Percentiles rank a stretch among this genome's conserved stretches.
Conservation (phyloP, 345 rosid genomes). For the Conringia planisiliqua region DNA sequence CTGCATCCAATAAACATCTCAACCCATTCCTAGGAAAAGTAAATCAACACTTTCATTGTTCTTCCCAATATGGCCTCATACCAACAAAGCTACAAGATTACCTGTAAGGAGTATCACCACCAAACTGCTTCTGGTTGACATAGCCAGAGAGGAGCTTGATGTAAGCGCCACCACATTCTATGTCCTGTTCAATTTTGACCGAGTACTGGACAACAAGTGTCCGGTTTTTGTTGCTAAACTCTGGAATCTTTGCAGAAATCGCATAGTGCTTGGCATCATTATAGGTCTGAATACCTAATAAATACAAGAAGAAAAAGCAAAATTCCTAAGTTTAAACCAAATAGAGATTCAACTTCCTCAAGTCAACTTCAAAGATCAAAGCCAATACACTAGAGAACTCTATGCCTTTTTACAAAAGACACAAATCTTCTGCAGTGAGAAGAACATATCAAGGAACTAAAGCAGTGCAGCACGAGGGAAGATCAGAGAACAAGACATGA, state of each 20-base stretch:
- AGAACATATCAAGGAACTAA: conserved; percentile 11
- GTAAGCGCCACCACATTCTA: conserved; percentile 97
- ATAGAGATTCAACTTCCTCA: not conserved
- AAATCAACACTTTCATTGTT: conserved; percentile 6
- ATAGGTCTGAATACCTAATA: conserved; percentile 84
- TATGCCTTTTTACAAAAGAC: not conserved
- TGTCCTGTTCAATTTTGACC: conserved; percentile 80
- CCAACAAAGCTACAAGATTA: conserved; percentile 13
- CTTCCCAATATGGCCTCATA: not conserved
- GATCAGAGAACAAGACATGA: conserved; percentile 4
- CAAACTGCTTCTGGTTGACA: conserved; percentile 95
- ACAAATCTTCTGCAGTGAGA: not conserved
- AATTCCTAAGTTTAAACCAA: not conserved
- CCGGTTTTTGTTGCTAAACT: conserved; percentile 78
- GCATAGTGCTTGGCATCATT: conserved; percentile 84
- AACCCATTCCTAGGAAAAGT: not conserved
- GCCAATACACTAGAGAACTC: conserved; percentile 1
- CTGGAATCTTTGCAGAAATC: conserved; percentile 85
- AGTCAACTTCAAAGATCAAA: not conserved
- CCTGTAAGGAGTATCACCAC: conserved; percentile 99
- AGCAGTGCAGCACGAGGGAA: not conserved
- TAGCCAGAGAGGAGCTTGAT: conserved; percentile 91
- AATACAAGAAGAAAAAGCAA: not conserved
- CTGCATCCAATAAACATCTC: not conserved
- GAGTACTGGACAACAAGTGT: conserved; percentile 91